Evolutionary conservation across 2,329 filamentous ascomycete genomes (phyloP), one percentile per base, ranked within the genome.

Genomic region (Apiospora sp.): DNA sequence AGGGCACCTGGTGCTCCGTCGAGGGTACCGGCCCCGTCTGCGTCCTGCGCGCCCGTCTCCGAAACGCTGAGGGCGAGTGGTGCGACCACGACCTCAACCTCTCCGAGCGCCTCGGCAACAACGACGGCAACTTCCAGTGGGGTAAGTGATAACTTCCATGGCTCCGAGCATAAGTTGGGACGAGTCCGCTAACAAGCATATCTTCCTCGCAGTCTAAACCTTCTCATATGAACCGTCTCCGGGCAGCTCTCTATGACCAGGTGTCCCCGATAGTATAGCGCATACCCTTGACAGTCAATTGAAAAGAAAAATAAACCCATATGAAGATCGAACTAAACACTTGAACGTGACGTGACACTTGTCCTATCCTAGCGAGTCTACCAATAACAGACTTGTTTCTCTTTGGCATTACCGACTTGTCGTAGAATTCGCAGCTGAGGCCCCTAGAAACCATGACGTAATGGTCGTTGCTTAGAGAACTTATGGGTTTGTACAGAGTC

Each of bases 81-180:
- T 72, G 81, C 1, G 72, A 79, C 8, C 80, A 83, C 49, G 84
- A 91, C 75, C 75, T 91, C 75, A 91, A 91, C 82, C 84, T 91
- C 7, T 79, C 84, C 3, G 87, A 90, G 84, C 82, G 86, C 73
- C 83, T 91, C 71, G 79, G 80, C 73, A 91, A 91, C 80, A 76
- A 86, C 27, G 78, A 87, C 75, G 89, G 89, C n/a, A 41, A 73
- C 1, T 83, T 89, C 73, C 43, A 71, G 54, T 71, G 69, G 69
- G 48, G 72, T 67, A 74, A 70, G 67, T 68, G 34, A 37, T 14
- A 30, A 13, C 10, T 19, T 64, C 34, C 34, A 41, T 41, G 19
- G 19, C 44, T 4, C 41, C 30, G 19, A 41, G 58, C 10, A 13
- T 41, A 41, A 41, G 3, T n/a, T n/a, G 58, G 22, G 22, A n/a